Base-by-base conservation (phyloP, 768 basidiomycete species). In the Kwoniella pini region DNA sequence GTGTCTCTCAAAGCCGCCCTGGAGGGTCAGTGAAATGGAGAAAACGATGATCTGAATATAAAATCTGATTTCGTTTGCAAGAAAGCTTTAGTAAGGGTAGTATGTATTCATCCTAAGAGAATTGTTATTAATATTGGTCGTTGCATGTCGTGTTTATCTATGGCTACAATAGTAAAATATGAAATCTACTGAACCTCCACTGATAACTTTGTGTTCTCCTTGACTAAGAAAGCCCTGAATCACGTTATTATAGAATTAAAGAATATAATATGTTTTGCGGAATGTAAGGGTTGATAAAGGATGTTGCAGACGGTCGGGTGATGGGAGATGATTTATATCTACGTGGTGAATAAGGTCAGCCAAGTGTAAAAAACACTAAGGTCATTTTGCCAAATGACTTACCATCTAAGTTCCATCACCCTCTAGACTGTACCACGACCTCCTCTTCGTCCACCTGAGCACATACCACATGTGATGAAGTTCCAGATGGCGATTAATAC, bases 391-490 rank as follows among this genome's bases (percentile, higher is more conserved):
- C n/a, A n/a, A n/a, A n/a, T n/a, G n/a, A 55, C 59, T 44, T 1
- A 63, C 51, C 60, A 50, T 57, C 44, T 57, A 31, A 57, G 15
- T 30, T 30, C 64, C 66, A 67, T 54, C 69, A 67, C 70, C 67
- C 63, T 15, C 67, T 71, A 71, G 45, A 68, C 60, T 45, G 70
- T 71, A 36, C 58, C 67, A 63, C 62, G 62, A 17, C 70, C 70
- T 66, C 70, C 70, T 64, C 67, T 60, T 55, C 70, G 58, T 31
- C 69, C 66, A 38, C 66, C 64, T 19, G 45, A 49, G 63, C 70
- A 71, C 26, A 44, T 38, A 39, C 70, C 70, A 57, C 70, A 71
- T 10, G 70, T 71, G 62, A 71, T 71, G 49, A 71, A 71, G 64
- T 64, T 66, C 64, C 61, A 68, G 54, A 68, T 71, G 57, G 70